Percentiles rank a stretch among this genome's conserved stretches.
Evolutionary conservation across 495 filamentous ascomycete genomes (phyloP).

Genomic region (Penicillium fimorum): DNA sequence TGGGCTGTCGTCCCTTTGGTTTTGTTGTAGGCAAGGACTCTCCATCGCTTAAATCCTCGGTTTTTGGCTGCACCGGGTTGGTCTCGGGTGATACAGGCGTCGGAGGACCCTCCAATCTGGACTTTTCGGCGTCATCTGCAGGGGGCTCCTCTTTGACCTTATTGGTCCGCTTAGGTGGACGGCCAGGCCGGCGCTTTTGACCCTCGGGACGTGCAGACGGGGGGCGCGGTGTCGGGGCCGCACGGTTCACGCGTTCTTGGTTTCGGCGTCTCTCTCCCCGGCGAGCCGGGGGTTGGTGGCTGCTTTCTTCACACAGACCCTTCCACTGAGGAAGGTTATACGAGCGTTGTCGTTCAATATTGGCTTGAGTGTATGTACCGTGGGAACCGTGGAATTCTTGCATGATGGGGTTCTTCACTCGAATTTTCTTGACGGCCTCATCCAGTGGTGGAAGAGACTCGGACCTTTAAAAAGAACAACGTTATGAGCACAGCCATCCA

Average conservation of each 20-base stretch:
- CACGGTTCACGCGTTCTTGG: slow-evolving; percentile 58
- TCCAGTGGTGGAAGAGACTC: slow-evolving; percentile 73
- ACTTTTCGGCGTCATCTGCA: slow-evolving; percentile 41
- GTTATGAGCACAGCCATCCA: slow-evolving; percentile 15
- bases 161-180: slow-evolving; percentile 44
- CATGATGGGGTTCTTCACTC: slow-evolving; percentile 93
- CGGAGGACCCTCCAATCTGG: slow-evolving; percentile 47
- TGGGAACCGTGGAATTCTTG: slow-evolving; percentile 95
- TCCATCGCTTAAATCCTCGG: slow-evolving; percentile 50
- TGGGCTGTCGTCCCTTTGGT: slow-evolving; percentile 54
- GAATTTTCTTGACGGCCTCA: slow-evolving; percentile 84
- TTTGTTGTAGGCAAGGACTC: slow-evolving; percentile 48
- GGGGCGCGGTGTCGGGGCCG: slow-evolving; percentile 35
- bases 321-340: slow-evolving; percentile 98
- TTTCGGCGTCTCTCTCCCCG: slow-evolving; percentile 83
- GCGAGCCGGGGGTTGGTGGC: slow-evolving; percentile 93
- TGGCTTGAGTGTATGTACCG: slow-evolving; percentile 92
- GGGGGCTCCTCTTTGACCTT: slow-evolving; percentile 48
- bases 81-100: slow-evolving; percentile 55
- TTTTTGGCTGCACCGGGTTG: slow-evolving; percentile 48
- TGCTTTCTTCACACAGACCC: slow-evolving; percentile 82
- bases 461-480: slow-evolving; percentile 44
- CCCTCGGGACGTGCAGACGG: slow-evolving; percentile 34
- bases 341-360: slow-evolving; percentile 89
- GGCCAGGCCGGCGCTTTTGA: slow-evolving; percentile 48